These are phyloP conservation scores for Axilococcus clingmanii DNA, from an alignment of 139 green algal species.

Conservation along the genomic window DNA sequence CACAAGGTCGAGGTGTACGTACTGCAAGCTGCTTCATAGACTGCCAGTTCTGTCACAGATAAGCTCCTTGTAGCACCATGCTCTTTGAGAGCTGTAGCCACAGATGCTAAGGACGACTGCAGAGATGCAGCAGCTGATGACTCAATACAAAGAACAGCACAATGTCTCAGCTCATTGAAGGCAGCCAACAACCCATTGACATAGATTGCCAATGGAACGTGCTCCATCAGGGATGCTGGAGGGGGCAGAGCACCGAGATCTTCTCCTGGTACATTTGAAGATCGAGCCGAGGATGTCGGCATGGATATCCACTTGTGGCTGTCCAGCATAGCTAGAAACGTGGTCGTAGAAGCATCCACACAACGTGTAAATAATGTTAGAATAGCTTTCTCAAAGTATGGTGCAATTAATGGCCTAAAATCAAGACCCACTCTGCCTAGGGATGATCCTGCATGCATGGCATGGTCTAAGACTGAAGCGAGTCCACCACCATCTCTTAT, in stretches of 20 bases:
- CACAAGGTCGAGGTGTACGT: conserved; percentile 37
- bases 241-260: conserved; percentile 21
- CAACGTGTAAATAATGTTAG: conserved; percentile 47
- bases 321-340: conserved; percentile 66
- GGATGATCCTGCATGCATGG: conserved; percentile 88
- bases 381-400: conserved; percentile 74
- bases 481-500: conserved; percentile 63
- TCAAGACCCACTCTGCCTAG: conserved; percentile 90
- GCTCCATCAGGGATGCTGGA: conserved; percentile 77
- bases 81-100: conserved; percentile 43
- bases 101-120: conserved; percentile 38
- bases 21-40: conserved; percentile 26
- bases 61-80: conserved; percentile 41
- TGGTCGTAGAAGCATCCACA: conserved; percentile 41
- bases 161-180: conserved; percentile 95
- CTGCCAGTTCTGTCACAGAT: conserved; percentile 24
- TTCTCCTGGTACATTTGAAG: not conserved
- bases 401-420: conserved; percentile 74
- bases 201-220: conserved; percentile 84
- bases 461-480: conserved; percentile 84
- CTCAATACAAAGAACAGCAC: conserved; percentile 41
- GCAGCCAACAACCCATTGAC: conserved; percentile 79
- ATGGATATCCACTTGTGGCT: conserved; percentile 80
- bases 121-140: conserved; percentile 14
- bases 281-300: conserved; percentile 17